Percentiles rank a stretch among this genome's conserved stretches.
Evolutionary conservation across 257 asterid species (phyloP).

Genomic region (Schizonepeta tenuifolia): DNA sequence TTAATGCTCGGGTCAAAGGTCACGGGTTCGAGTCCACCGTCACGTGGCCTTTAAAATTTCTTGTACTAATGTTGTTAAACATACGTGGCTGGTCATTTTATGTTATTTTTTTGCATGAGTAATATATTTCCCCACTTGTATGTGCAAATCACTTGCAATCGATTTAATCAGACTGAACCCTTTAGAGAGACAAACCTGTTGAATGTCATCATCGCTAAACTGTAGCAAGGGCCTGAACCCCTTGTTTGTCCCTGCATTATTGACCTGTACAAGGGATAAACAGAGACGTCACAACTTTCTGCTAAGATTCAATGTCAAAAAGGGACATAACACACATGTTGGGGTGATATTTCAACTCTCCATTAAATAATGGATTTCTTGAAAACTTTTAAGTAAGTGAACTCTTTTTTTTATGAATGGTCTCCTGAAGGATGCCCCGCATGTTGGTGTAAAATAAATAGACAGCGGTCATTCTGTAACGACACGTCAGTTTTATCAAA

Average conservation of each 20-base stretch:
- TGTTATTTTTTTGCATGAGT: neutral
- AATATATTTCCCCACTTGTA: neutral
- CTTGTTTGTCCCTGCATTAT: constrained; percentile 97
- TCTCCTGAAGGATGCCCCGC: neutral
- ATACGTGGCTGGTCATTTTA: neutral
- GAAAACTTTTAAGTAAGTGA: neutral
- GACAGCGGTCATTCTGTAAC: neutral
- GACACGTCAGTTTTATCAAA: neutral
- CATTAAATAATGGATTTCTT: neutral
- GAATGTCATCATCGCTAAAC: constrained; percentile 79
- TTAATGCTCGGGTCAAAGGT: no score
- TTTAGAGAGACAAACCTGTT: constrained; percentile 59
- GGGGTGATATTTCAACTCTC: neutral
- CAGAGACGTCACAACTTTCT: constrained; percentile 13
- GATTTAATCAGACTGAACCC: neutral
- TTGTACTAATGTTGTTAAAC: no score
- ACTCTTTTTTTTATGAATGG: neutral
- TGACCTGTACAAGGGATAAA: constrained; percentile 58
- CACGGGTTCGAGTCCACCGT: no score
- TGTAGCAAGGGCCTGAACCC: constrained; percentile 96
- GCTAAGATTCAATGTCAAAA: neutral
- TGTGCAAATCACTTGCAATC: neutral
- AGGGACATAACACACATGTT: neutral
- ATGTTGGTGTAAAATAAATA: neutral
- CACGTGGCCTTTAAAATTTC: no score